Conservation (phyloP, 257 asterid species). For the Solanum gracilifrons region DNA sequence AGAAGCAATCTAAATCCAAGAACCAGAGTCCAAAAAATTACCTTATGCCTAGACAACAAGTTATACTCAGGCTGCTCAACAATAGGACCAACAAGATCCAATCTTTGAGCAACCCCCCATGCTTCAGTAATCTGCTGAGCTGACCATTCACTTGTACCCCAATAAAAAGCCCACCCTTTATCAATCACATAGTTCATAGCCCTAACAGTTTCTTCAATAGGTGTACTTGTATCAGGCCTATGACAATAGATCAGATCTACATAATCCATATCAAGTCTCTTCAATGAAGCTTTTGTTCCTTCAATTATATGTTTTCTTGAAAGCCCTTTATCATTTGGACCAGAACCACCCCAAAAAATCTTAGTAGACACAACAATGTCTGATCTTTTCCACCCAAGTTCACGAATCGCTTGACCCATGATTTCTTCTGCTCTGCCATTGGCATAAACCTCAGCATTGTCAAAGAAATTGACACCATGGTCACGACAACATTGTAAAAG, state of each 20-base stretch:
- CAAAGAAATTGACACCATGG: conserved; percentile 87
- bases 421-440: conserved; percentile 96
- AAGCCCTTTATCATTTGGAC: conserved; percentile 91
- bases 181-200: conserved; percentile 96
- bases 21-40: background rate
- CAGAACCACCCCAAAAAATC: conserved; percentile 99
- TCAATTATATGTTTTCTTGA: conserved; percentile 85
- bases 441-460: conserved; percentile 97
- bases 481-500: conserved; percentile 95
- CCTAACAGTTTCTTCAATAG: conserved; percentile 93
- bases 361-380: conserved; percentile 84
- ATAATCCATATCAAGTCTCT: conserved; percentile 85
- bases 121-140: conserved; percentile 99
- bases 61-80: conserved; percentile 98
- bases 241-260: conserved; percentile 80
- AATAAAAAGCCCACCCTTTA: conserved; percentile 92
- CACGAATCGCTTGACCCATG: conserved; percentile 98
- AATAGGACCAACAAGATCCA: conserved; percentile 88
- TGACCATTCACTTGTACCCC: conserved; percentile 99
- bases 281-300: conserved; percentile 68
- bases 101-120: conserved; percentile 73
- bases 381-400: conserved; percentile 89
- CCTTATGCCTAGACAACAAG: conserved; percentile 82
- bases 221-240: conserved; percentile 70
- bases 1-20: background rate